A percentile compares a stretch with the other conserved stretches of the same genome.
Evolutionary conservation across 2,329 filamentous ascomycete species (phyloP).

Genomic region (Colletotrichum musae): DNA sequence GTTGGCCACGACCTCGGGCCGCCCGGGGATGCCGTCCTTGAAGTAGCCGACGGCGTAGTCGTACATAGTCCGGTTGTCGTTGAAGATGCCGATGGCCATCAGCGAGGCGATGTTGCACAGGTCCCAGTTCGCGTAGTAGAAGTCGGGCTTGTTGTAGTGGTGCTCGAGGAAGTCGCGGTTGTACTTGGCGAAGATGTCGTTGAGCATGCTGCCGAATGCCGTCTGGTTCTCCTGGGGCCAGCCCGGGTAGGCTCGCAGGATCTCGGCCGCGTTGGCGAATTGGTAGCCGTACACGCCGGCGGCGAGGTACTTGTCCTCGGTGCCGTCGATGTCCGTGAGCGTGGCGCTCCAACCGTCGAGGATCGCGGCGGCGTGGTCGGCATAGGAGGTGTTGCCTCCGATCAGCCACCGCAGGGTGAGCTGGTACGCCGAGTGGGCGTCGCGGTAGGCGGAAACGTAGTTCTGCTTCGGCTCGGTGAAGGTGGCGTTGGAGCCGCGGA

Average conservation of each 20-base stretch:
- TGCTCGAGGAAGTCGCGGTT: conserved; percentile 51
- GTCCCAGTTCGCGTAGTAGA: conserved; percentile 49
- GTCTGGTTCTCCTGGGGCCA: conserved; percentile 44
- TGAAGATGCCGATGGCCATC: conserved; percentile 54
- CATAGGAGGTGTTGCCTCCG: conserved; percentile 3
- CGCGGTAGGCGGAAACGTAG: neutral
- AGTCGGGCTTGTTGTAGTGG: conserved; percentile 49
- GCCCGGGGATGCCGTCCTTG: conserved; percentile 44
- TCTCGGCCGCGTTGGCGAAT: conserved; percentile 56
- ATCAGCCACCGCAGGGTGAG: conserved; percentile 6
- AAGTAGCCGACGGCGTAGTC: conserved; percentile 53
- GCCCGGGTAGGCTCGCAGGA: conserved; percentile 49
- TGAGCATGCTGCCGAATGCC: conserved; percentile 45
- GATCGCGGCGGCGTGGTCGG: conserved; percentile 47
- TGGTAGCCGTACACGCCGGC: conserved; percentile 57
- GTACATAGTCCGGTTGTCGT: conserved; percentile 55
- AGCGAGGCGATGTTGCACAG: conserved; percentile 54
- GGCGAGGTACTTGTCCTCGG: conserved; percentile 51
- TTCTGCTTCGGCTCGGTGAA: neutral
- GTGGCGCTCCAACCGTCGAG: conserved; percentile 52
- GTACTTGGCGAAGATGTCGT: conserved; percentile 50
- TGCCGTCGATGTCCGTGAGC: conserved; percentile 49
- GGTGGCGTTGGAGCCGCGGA: neutral
- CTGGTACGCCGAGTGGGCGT: neutral
- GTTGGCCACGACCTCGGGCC: conserved; percentile 41